phyloP scores from a whole-genome alignment of 495 filamentous ascomycete species.

The Trichoderma gamsii region DNA sequence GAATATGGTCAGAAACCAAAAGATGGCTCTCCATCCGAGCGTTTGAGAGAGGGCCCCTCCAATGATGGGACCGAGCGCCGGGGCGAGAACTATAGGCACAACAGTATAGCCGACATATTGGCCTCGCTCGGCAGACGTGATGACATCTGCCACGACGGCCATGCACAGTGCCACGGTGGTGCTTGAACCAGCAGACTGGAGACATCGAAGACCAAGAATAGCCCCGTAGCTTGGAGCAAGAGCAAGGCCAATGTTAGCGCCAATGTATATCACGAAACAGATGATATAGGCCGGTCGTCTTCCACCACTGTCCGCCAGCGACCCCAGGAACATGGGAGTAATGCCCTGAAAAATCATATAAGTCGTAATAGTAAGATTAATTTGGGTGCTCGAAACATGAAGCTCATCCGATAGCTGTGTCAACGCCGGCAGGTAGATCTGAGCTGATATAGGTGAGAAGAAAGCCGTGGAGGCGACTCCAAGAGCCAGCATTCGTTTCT shows the following conservation, averaged over 20 bases:
- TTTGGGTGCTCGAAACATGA: conserved; percentile 44
- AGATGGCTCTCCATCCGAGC: conserved; percentile 61
- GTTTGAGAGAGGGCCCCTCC: conserved; percentile 55
- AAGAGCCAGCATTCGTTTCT: conserved; percentile 57
- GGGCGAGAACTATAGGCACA: conserved; percentile 37
- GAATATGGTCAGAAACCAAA: conserved; percentile 60
- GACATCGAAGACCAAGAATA: conserved; percentile 46
- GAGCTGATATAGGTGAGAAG: conserved; percentile 63
- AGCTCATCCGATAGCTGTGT: conserved; percentile 48
- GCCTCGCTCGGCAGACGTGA: conserved; percentile 47
- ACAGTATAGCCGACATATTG: conserved; percentile 37
- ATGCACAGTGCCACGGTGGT: conserved; percentile 47
- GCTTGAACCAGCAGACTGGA: conserved; percentile 52
- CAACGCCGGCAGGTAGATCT: conserved; percentile 69
- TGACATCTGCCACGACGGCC: conserved; percentile 51
- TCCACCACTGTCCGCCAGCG: conserved; percentile 49
- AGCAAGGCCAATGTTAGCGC: conserved; percentile 51
- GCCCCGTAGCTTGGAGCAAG: conserved; percentile 43
- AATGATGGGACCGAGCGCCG: conserved; percentile 50
- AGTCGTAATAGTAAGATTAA: conserved; percentile 59
- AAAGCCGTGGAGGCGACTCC: conserved; percentile 55
- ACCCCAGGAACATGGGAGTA: conserved; percentile 51
- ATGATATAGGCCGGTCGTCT: conserved; percentile 51
- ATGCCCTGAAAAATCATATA: conserved; percentile 57
- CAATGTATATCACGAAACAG: conserved; percentile 50